Evolutionary conservation across 2,329 filamentous ascomycete species (phyloP), one percentile per base, ranked within the genome.

Genomic region (Hymenoscyphus albidus): DNA sequence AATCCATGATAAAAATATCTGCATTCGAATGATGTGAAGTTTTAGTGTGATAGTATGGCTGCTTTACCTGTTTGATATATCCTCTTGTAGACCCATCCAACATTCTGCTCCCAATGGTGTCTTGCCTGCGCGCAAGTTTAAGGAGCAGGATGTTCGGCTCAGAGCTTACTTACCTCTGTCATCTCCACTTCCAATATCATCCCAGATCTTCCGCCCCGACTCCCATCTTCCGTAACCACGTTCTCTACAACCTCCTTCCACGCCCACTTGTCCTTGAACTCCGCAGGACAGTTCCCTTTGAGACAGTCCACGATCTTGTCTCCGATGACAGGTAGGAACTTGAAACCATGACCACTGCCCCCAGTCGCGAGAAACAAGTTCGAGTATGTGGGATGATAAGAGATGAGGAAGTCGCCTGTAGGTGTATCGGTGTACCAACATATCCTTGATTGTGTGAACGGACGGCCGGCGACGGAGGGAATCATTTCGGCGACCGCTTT

Each of bases 361-460:
- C 80, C 82, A 0, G 80, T 82, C 0, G 80, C 81, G 1, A 84
- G 39, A 65, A 84, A 83, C 0, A 83, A 66, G 0, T 80, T 78
- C 2, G 78, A 70, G 7, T 80, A 75, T 1, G 65, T 64, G 0
- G 85, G 85, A 65, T 88, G 85, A 63, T 83, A 78, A 22, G 82
- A 81, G 31, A 88, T 80, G 57, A 88, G 79, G 71, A 88, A 89
- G 68, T 89, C 83, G 0, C 85, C 85, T n/a, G 80, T 80, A 0
- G 85, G 85, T 64, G 86, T 88, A 75, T 88, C 86, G 3, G 82
- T 85, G 70, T 88, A 88, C 86, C 86, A 88, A 69, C 86, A 88
- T 54, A 88, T 74, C 4, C 84, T 77, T 5, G 80, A 81, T 12
- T 78, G 75, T 12, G 77, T 73, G 75, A 86, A 88, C 0, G 79